Percentiles rank a stretch among this genome's conserved stretches.
Evolutionary conservation across 345 rosid genomes (phyloP).

Genomic region (Salix purpurea): DNA sequence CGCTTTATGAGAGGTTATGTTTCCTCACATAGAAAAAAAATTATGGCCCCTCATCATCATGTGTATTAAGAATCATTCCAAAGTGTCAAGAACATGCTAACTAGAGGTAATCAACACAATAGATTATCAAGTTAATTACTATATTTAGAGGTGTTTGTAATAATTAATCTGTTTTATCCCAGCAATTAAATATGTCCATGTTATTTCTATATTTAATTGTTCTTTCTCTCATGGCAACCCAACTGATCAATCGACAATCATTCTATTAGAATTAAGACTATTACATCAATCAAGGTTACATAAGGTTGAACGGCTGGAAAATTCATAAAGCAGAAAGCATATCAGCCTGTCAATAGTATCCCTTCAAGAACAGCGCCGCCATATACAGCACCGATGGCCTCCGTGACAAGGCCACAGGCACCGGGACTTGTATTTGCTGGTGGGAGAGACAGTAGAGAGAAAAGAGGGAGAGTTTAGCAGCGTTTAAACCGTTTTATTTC

Average conservation of each 20-base stretch:
- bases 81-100: background rate
- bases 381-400: background rate
- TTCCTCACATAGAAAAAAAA: no score
- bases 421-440: no score
- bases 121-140: no score
- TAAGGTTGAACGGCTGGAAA: background rate
- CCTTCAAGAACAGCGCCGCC: background rate
- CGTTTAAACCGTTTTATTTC: no score
- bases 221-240: background rate
- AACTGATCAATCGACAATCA: background rate
- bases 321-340: background rate
- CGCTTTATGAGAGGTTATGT: accelerated
- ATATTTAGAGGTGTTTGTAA: no score
- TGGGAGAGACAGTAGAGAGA: no score
- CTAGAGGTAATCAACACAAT: no score
- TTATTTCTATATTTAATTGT: no score
- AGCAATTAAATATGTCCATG: no score
- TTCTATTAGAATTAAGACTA: no score
- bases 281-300: background rate
- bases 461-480: no score
- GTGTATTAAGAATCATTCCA: background rate
- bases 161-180: no score
- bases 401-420: background rate
- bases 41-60: background rate
- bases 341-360: background rate